A percentile compares a stretch with the other conserved stretches of the same genome.
Conservation (phyloP, 495 filamentous ascomycete species). For the Sphaerosporella brunnea region DNA sequence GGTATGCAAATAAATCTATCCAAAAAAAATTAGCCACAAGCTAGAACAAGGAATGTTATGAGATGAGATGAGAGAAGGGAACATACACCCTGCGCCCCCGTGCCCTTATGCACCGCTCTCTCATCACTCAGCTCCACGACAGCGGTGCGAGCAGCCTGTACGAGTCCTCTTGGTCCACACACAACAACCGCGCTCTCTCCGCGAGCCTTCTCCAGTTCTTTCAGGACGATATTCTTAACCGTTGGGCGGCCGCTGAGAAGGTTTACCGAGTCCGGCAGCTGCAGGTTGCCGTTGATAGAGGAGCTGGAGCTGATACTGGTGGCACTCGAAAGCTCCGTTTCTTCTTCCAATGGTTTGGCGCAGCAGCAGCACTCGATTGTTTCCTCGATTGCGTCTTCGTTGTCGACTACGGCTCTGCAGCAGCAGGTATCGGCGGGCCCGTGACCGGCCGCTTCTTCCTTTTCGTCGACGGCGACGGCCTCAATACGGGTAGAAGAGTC, state of each 20-base stretch:
- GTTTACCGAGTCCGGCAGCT: conserved; percentile 7
- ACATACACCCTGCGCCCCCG: conserved; percentile 61
- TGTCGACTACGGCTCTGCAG: conserved; percentile 35
- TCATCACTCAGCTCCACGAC: conserved; percentile 64
- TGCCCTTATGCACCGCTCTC: conserved; percentile 77
- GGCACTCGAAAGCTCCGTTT: not conserved
- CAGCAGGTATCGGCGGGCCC: conserved; percentile 31
- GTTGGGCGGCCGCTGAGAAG: conserved; percentile 27
- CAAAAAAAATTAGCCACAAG: not conserved
- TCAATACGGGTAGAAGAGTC: not conserved
- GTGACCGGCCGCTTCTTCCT: not conserved
- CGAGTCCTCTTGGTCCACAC: conserved; percentile 55
- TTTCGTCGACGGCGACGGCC: not conserved
- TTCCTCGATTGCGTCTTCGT: conserved; percentile 30
- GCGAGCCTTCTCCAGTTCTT: conserved; percentile 48
- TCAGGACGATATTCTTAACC: conserved; percentile 33
- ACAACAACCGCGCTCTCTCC: conserved; percentile 74
- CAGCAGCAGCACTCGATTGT: conserved; percentile 18
- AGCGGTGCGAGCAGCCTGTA: conserved; percentile 44
- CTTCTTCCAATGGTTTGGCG: not conserved
- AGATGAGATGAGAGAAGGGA: not conserved
- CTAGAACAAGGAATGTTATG: not conserved
- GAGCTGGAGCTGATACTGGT: conserved; percentile 19
- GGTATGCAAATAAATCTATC: conserved; percentile 1
- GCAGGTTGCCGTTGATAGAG: not conserved